phyloP scores from a whole-genome alignment of 2,329 filamentous ascomycete species.

The Fusarium luffae region DNA sequence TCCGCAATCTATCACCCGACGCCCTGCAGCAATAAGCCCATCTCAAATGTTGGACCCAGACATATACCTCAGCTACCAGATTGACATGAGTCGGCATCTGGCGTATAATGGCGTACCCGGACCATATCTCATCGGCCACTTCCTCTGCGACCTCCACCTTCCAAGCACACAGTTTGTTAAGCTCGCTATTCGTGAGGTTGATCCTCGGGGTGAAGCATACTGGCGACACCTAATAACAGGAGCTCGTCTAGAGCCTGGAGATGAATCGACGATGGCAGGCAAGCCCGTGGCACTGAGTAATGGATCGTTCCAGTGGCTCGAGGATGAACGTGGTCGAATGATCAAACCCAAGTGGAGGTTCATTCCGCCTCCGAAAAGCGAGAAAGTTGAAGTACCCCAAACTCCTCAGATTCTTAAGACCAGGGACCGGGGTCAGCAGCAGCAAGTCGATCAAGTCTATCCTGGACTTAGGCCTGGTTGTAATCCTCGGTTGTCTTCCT shows the following conservation, averaged over 20 bases:
- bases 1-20: not conserved
- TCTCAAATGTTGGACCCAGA: conserved; percentile 6
- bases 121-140: conserved; percentile 41
- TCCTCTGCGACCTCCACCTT: conserved; percentile 35
- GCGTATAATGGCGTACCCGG: conserved; percentile 18
- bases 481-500: conserved; percentile 17
- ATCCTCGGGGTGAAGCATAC: not conserved
- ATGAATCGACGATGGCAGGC: conserved; percentile 16
- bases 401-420: not conserved
- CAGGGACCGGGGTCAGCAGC: not conserved
- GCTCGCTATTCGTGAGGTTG: conserved; percentile 12
- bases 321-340: conserved; percentile 1
- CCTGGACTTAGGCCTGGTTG: conserved; percentile 6
- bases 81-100: conserved; percentile 35
- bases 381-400: not conserved
- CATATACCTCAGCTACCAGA: conserved; percentile 23
- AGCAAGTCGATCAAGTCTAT: not conserved
- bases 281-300: conserved; percentile 2
- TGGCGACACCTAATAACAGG: conserved; percentile 30
- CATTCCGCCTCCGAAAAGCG: not conserved
- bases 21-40: conserved; percentile 18
- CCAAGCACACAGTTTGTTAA: conserved; percentile 22
- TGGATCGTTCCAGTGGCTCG: conserved; percentile 27
- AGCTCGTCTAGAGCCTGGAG: not conserved
- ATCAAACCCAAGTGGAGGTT: conserved; percentile 30